These are phyloP conservation scores for Salix koriyanagi DNA, from an alignment of 345 rosid genomes.

Conservation along the genomic window DNA sequence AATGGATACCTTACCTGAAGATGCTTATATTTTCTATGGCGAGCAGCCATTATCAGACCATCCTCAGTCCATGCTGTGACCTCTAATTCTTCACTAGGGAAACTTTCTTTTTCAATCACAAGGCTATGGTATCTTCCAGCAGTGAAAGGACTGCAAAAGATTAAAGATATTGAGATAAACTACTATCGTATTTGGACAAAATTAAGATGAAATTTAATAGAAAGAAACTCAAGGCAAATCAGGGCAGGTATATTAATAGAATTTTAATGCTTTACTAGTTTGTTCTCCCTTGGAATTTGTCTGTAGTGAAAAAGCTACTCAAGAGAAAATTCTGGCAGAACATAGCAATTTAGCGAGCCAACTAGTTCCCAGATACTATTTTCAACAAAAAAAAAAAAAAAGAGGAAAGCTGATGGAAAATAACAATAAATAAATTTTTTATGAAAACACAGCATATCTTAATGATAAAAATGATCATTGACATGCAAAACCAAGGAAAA, in stretches of 20 bases:
- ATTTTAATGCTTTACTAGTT: not conserved
- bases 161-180: not conserved
- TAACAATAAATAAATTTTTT: not conserved
- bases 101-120: conserved; percentile 72
- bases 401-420: not conserved
- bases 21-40: conserved; percentile 72
- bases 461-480: not conserved
- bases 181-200: not conserved
- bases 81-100: conserved; percentile 68
- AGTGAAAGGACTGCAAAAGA: conserved; percentile 61
- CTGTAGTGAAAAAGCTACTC: not conserved
- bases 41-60: conserved; percentile 91
- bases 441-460: not conserved
- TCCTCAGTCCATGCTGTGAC: conserved; percentile 94
- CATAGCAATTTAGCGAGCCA: not conserved
- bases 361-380: not conserved
- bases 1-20: conserved; percentile 50
- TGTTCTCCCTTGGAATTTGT: not conserved
- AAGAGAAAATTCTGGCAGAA: not conserved
- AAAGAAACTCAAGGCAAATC: not conserved
- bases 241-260: not conserved
- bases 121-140: conserved; percentile 95
- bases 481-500: not conserved
- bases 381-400: not conserved
- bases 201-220: not conserved